Percentiles rank a stretch among this genome's conserved stretches.
These are phyloP conservation scores for Mucor ambiguus DNA, from an alignment of 371 early-diverging fungal genomes.

Conservation along the genomic window DNA sequence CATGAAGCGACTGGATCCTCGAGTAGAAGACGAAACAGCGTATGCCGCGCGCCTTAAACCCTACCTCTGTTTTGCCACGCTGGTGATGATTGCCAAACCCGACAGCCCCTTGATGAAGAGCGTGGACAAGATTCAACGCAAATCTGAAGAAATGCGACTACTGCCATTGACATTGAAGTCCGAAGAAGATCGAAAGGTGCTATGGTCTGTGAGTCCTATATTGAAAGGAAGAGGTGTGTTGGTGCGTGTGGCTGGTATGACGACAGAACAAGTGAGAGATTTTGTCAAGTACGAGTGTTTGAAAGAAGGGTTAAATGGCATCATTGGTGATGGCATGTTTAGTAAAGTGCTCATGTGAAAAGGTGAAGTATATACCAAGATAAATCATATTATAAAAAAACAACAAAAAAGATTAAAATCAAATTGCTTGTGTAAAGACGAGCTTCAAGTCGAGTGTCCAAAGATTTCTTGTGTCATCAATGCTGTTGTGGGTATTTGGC, in stretches of 20 bases:
- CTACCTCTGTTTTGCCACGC: constrained; percentile 51
- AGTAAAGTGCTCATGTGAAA: constrained; percentile 37
- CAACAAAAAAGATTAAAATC: neutral
- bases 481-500: neutral
- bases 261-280: constrained; percentile 47
- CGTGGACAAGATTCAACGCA: constrained; percentile 21
- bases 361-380: no score
- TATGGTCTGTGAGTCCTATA: constrained; percentile 44
- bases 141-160: constrained; percentile 35
- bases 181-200: constrained; percentile 22
- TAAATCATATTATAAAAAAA: no score
- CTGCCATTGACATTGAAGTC: constrained; percentile 29
- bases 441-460: neutral
- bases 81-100: constrained; percentile 30
- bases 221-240: constrained; percentile 36
- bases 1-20: constrained; percentile 15
- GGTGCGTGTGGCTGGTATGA: constrained; percentile 49
- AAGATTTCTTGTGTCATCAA: neutral
- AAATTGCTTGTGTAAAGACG: neutral
- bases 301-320: constrained; percentile 27
- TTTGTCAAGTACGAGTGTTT: constrained; percentile 49
- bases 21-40: constrained; percentile 26
- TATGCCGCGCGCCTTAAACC: constrained; percentile 42
- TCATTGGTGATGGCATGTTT: constrained; percentile 52
- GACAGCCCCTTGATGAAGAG: constrained; percentile 14